Evolutionary conservation across 129 eudicot genomes (phyloP), one percentile per base, ranked within the genome.

Genomic region (Helichrysum umbraculigerum): DNA sequence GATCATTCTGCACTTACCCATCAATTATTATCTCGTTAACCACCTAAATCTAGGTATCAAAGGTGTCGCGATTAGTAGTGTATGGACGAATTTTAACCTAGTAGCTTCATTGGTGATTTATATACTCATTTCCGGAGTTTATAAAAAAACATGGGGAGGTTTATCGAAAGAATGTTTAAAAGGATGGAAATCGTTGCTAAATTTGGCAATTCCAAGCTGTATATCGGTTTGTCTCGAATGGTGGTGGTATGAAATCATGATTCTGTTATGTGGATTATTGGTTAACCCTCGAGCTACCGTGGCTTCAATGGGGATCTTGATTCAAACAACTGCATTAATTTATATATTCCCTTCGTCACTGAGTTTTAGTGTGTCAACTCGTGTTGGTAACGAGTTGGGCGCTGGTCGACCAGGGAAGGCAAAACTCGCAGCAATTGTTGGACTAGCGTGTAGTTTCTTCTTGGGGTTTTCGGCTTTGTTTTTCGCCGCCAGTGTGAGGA

Each of bases 241-340:
- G 97, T 91, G 97, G 97, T 91, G 97, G 97, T 91, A 91, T 58
- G 97, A 91, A 20, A 89, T 92, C 56, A 92, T 92, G 97, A 92
- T 92, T 6, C 54, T 92, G 80, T 71, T 92, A 1, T 92, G 97
- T 51, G 97, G 97, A 70, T 39, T 89, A 7, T 73, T 92, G 7
- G 39, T 81, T 1, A 87, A 87, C 81, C 96, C 97, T 0, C 71
- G 79, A 56, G 91, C 96, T 0, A 87, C 97, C 1, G 97, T 89
- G 4, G 97, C 97, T 15, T 92, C 97, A n/a, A 89, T 92, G 96
- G 97, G 97, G 16, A 85, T 92, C 47, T 71, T 92, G 52, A 92
- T 92, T 63, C 97, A 92, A 69, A 89, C 92, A 63, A 92, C 97
- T 12, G 69, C 96, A 14, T 78, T 92, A 5, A 92, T 89, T n/a